Evolutionary conservation across 306 rosid species (phyloP).

Genomic region (Rosa rugosa): DNA sequence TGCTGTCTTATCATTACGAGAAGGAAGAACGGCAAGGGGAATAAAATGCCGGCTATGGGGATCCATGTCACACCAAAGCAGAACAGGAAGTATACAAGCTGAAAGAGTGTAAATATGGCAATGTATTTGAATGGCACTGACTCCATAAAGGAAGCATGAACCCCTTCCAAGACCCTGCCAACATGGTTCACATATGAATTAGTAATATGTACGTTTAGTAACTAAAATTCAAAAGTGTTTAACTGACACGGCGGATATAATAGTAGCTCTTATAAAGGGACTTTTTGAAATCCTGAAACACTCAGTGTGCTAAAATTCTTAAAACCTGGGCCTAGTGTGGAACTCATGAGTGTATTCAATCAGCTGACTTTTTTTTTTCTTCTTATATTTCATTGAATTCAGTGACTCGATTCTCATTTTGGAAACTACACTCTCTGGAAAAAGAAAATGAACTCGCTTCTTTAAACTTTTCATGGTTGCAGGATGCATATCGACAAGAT

Average conservation of each 20-base stretch:
- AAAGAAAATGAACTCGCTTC: not conserved
- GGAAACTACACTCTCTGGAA: not conserved
- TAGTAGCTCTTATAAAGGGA: not conserved
- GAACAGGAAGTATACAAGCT: conserved; percentile 58
- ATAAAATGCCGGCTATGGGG: conserved; percentile 83
- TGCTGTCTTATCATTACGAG: conserved; percentile 64
- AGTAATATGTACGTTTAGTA: not conserved
- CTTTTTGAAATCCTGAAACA: not conserved
- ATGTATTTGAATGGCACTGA: conserved; percentile 61
- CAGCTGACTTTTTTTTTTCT: not conserved
- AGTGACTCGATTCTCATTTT: not conserved
- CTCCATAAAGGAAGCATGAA: conserved; percentile 80
- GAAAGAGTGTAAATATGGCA: conserved; percentile 64
- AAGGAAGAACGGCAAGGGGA: conserved; percentile 79
- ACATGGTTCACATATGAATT: conserved; percentile 1
- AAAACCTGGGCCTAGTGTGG: not conserved
- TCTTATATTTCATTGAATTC: not conserved
- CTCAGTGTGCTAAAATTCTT: not conserved
- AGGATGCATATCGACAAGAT: not conserved
- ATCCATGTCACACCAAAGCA: conserved; percentile 85
- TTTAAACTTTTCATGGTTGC: not conserved
- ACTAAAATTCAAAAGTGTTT: not conserved
- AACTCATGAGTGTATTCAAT: not conserved
- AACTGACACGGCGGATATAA: not conserved
- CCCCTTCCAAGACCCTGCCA: conserved; percentile 69